These are phyloP conservation scores for Picochlorum sp. DNA, from an alignment of 139 green algal species.

Conservation along the genomic window DNA sequence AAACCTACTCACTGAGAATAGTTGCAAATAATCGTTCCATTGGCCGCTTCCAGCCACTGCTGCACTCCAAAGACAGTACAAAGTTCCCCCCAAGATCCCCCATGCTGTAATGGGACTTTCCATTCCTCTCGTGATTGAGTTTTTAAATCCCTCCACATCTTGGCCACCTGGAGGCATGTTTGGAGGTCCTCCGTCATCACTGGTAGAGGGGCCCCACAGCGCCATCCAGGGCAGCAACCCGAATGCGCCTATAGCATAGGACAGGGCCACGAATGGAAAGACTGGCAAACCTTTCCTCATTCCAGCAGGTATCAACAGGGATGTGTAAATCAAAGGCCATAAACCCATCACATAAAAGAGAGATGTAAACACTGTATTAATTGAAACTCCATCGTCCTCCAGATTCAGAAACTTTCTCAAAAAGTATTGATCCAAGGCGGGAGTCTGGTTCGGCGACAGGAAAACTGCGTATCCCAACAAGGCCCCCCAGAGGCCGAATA, in stretches of 20 bases:
- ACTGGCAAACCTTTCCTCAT: constrained; percentile 68
- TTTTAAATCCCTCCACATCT: constrained; percentile 48
- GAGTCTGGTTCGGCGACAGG: constrained; percentile 71
- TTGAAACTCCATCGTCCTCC: neutral
- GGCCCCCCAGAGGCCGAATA: constrained; percentile 26
- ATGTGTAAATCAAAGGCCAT: constrained; percentile 68
- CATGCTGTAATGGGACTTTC: constrained; percentile 35
- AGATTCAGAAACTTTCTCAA: constrained; percentile 52
- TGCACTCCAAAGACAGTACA: constrained; percentile 21
- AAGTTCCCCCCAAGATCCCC: constrained; percentile 30
- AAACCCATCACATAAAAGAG: constrained; percentile 77
- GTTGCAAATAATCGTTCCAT: constrained; percentile 53
- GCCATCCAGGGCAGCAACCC: constrained; percentile 77
- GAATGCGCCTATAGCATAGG: constrained; percentile 64
- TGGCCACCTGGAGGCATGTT: constrained; percentile 13
- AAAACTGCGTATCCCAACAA: constrained; percentile 50
- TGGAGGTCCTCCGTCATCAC: constrained; percentile 1
- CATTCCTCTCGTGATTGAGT: constrained; percentile 38
- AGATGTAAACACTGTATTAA: constrained; percentile 47
- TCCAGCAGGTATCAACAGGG: constrained; percentile 63
- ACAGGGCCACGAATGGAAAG: constrained; percentile 72
- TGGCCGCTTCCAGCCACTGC: constrained; percentile 22
- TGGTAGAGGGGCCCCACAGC: constrained; percentile 33
- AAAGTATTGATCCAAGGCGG: constrained; percentile 53
- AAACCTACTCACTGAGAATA: constrained; percentile 68